A percentile compares a stretch with the other conserved stretches of the same genome.
Evolutionary conservation across 2,329 filamentous ascomycete species (phyloP).

Genomic region (Beauveria bassiana): DNA sequence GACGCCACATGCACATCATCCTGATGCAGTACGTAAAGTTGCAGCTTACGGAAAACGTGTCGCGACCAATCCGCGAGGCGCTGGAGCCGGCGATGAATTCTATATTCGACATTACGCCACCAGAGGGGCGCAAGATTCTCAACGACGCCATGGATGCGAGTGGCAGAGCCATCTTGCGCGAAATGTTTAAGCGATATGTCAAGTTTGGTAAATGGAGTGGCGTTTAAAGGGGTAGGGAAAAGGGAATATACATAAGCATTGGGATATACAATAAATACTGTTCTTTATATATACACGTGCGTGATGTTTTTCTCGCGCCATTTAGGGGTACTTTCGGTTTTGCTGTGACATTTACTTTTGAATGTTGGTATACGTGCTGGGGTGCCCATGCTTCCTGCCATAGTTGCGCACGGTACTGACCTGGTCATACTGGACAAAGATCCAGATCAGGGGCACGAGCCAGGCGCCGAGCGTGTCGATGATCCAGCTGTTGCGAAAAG

Average conservation of each 20-base stretch:
- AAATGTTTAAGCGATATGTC: slow-evolving; percentile 51
- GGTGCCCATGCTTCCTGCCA: slow-evolving; percentile 51
- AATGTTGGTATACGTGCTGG: slow-evolving; percentile 36
- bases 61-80: slow-evolving; percentile 43
- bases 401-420: slow-evolving; percentile 51
- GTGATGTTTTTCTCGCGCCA: neutral
- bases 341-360: slow-evolving; percentile 16
- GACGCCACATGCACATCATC: slow-evolving; percentile 54
- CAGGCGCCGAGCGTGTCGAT: slow-evolving; percentile 50
- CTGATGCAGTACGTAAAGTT: slow-evolving; percentile 53
- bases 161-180: slow-evolving; percentile 50
- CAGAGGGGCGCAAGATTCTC: slow-evolving; percentile 46
- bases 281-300: slow-evolving; percentile 6
- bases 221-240: slow-evolving; percentile 30
- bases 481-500: slow-evolving; percentile 50
- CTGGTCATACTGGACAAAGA: slow-evolving; percentile 49
- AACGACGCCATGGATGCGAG: slow-evolving; percentile 53
- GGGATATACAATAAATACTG: slow-evolving; percentile 6
- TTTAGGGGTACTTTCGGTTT: slow-evolving; percentile 5
- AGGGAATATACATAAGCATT: slow-evolving; percentile 6
- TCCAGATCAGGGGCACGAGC: slow-evolving; percentile 46
- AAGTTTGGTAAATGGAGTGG: slow-evolving; percentile 59
- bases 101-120: slow-evolving; percentile 49
- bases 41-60: slow-evolving; percentile 48
- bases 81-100: slow-evolving; percentile 52